These are phyloP conservation scores for Ulota crispa DNA, from an alignment of 225 moss, liverwort and hornwort species.

Conservation along the genomic window DNA sequence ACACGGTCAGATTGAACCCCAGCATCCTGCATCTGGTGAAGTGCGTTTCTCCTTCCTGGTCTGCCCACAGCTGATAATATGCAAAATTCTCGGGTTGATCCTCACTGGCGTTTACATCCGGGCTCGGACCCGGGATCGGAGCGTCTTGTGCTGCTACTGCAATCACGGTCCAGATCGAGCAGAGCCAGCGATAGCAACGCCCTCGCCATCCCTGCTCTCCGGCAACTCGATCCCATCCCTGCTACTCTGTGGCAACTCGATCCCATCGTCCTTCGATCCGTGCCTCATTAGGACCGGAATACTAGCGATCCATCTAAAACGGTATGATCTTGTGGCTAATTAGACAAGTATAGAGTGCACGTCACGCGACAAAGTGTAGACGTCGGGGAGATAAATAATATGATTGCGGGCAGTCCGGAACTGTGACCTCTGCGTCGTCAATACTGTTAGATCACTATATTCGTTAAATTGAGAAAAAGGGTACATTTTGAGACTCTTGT, in stretches of 20 bases:
- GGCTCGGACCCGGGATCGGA: not conserved
- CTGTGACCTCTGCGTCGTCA: too few species aligned
- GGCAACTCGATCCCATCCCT: too few species aligned
- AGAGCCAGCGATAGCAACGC: not conserved
- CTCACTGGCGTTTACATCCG: not conserved
- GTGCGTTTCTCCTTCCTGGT: conserved; percentile 71
- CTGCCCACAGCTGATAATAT: conserved; percentile 60
- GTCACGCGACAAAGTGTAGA: too few species aligned
- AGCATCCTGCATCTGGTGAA: conserved; percentile 62
- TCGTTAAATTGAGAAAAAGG: too few species aligned
- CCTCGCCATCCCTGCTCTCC: not conserved
- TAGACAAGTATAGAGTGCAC: too few species aligned
- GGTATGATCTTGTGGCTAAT: too few species aligned
- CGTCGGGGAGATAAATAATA: too few species aligned
- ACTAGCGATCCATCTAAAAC: too few species aligned
- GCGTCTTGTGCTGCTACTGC: not conserved
- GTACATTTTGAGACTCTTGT: too few species aligned
- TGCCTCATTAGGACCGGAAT: not conserved
- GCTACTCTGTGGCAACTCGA: too few species aligned
- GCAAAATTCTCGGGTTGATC: conserved; percentile 36
- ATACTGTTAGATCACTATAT: too few species aligned
- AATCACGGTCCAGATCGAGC: not conserved
- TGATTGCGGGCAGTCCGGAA: too few species aligned
- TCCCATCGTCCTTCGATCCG: not conserved
- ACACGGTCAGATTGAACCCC: conserved; percentile 52